A percentile compares a stretch with the other conserved stretches of the same genome.
Evolutionary conservation across 1,139 yeast genomes (phyloP).

Genomic region (Trichomonascaceae sp.): DNA sequence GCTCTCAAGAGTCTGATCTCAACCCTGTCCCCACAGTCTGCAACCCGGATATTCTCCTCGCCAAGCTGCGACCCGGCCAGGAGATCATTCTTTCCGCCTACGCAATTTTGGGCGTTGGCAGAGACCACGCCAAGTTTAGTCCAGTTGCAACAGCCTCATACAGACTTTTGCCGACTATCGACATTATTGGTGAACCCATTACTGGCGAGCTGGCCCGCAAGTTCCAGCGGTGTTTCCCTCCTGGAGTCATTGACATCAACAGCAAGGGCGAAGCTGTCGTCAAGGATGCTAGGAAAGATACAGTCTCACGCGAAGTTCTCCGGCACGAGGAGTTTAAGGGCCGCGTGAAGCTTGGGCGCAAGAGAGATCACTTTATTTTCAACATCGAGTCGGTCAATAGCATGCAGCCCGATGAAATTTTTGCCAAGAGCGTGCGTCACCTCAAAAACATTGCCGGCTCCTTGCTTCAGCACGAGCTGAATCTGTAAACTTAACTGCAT

Average conservation of each 20-base stretch:
- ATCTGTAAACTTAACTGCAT: constrained; percentile 1
- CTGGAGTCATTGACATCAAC: constrained; percentile 78
- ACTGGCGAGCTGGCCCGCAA: constrained; percentile 62
- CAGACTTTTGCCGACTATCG: constrained; percentile 83
- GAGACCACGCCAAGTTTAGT: constrained; percentile 94
- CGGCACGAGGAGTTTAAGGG: constrained; percentile 85
- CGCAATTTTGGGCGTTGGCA: constrained; percentile 82
- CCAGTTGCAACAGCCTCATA: constrained; percentile 98
- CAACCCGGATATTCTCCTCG: constrained; percentile 73
- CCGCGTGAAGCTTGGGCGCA: constrained; percentile 82
- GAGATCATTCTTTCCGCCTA: constrained; percentile 84
- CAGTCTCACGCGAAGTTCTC: constrained; percentile 91
- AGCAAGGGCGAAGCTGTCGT: constrained; percentile 63
- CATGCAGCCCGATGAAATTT: constrained; percentile 92
- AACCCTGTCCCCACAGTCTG: constrained; percentile 39
- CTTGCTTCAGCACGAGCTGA: constrained; percentile 26
- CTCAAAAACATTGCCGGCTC: constrained; percentile 77
- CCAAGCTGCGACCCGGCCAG: constrained; percentile 93
- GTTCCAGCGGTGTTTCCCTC: constrained; percentile 82
- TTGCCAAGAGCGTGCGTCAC: constrained; percentile 76
- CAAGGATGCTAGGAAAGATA: constrained; percentile 81
- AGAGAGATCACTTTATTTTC: constrained; percentile 84
- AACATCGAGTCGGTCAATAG: constrained; percentile 94
- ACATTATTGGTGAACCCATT: constrained; percentile 51
- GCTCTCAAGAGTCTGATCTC: constrained; percentile 67